Conservation (phyloP, 345 rosid genomes). For the Cardamine resedifolia region DNA sequence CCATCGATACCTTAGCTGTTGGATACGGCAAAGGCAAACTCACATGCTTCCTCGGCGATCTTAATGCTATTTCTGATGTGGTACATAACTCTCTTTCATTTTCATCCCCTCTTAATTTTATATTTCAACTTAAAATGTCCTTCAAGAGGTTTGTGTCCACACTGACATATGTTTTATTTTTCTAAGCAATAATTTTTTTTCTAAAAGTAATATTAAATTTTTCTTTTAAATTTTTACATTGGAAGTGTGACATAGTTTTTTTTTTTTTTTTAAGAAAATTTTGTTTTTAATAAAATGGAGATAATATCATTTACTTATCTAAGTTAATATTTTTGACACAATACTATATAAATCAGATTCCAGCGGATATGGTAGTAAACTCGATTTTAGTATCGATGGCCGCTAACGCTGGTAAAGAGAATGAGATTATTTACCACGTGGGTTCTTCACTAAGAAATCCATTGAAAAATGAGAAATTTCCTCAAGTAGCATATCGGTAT, state of each 20-base stretch:
- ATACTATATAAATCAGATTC: constrained; percentile 49
- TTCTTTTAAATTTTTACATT: too few species aligned
- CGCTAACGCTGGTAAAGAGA: constrained; percentile 41
- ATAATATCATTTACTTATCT: neutral
- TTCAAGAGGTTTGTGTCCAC: too few species aligned
- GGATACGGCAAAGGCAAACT: constrained; percentile 80
- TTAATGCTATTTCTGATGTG: constrained; percentile 61
- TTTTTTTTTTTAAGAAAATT: too few species aligned
- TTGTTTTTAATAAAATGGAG: too few species aligned
- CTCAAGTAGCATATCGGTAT: constrained; percentile 45
- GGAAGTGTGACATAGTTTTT: too few species aligned
- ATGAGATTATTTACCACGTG: constrained; percentile 60
- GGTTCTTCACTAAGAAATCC: constrained; percentile 74
- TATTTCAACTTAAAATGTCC: too few species aligned
- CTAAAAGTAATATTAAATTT: too few species aligned
- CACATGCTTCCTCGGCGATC: constrained; percentile 66
- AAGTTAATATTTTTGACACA: neutral
- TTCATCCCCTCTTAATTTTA: too few species aligned
- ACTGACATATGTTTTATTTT: too few species aligned
- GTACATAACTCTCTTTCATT: constrained; percentile 40
- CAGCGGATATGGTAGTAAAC: constrained; percentile 91
- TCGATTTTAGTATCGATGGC: constrained; percentile 57
- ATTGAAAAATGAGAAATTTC: constrained; percentile 39
- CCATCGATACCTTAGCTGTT: constrained; percentile 72
- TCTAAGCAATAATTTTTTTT: too few species aligned